These are phyloP conservation scores for Nectriaceae sp. DNA, from an alignment of 2,329 filamentous ascomycete species.

Conservation along the genomic window DNA sequence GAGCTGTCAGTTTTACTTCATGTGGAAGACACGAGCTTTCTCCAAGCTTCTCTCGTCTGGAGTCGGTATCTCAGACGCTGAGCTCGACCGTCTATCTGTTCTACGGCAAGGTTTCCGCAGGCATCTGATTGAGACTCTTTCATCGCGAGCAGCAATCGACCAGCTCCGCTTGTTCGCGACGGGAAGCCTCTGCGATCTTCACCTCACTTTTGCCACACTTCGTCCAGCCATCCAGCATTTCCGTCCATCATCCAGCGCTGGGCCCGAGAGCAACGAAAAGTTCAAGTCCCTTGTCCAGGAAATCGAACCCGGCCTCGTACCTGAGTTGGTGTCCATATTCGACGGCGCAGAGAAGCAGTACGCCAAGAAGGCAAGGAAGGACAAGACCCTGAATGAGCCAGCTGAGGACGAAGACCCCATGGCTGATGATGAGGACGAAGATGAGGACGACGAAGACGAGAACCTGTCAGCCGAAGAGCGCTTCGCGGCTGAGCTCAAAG, in stretches of 20 bases:
- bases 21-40: slow-evolving; percentile 80
- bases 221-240: slow-evolving; percentile 53
- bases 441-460: slow-evolving; percentile 57
- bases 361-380: slow-evolving; percentile 67
- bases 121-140: slow-evolving; percentile 68
- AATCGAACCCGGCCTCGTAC: slow-evolving; percentile 62
- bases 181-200: slow-evolving; percentile 77
- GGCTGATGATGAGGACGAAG: slow-evolving; percentile 58
- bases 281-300: slow-evolving; percentile 61
- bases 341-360: slow-evolving; percentile 74
- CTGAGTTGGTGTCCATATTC: slow-evolving; percentile 76
- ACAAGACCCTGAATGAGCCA: slow-evolving; percentile 59
- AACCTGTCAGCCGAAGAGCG: slow-evolving; percentile 58
- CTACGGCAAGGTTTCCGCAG: slow-evolving; percentile 59
- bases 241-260: slow-evolving; percentile 27
- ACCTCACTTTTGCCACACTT: slow-evolving; percentile 76
- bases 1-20: slow-evolving; percentile 83
- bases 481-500: slow-evolving; percentile 67
- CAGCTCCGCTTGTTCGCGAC: slow-evolving; percentile 76
- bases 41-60: slow-evolving; percentile 56
- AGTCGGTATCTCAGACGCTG: slow-evolving; percentile 55
- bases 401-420: slow-evolving; percentile 74
- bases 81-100: slow-evolving; percentile 61
- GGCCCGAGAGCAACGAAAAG: slow-evolving; percentile 29
- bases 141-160: slow-evolving; percentile 70